Evolutionary conservation across 2,329 filamentous ascomycete genomes (phyloP), one percentile per base, ranked within the genome.

Genomic region (Calonectria hongkongensis): DNA sequence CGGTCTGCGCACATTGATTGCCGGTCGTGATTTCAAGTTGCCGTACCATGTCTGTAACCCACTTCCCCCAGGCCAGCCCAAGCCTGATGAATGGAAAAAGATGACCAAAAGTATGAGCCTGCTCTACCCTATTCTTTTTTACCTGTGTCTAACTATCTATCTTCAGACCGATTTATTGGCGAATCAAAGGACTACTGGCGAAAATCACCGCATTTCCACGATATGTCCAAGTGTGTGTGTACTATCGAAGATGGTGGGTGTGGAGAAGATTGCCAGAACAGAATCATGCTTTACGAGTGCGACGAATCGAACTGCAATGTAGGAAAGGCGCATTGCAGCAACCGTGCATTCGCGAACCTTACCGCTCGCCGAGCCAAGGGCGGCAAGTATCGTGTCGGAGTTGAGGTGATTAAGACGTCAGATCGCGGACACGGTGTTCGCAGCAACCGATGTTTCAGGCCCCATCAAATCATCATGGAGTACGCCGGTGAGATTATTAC

Each of bases 401-500:
- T 99, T 10, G 97, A 99, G 83, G 96, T 98, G 48, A 92, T 98
- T 84, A 96, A 98, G 86, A 98, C 97, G 1, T 85, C 88, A 25
- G 94, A 98, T 84, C 92, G 96, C 71, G 97, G 97, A 33, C 96
- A 96, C 82, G 97, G 97, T 66, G 95, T 99, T 63, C 93, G 97
- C 73, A 95, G 94, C 82, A 98, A 96, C 84, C 92, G 97, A 58
- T 93, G 92, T 73, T 99, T 98, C 83, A 89, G 93, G 70, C 91
- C 96, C 1, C 92, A 96, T 80, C 95, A 98, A 85, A 98, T 99
- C 82, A 98, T 99, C 81, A 96, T 98, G 86, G 97, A 99, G 82
- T 99, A 99, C 82, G 96, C 96, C 0, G 97, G 97, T 48, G 97
- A 99, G 84, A 98, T 99, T 78, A 98, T 99, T 81, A 98, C 95